Evolutionary conservation across 768 basidiomycete species (phyloP).

Genomic region (Hirschioporus abietinus): DNA sequence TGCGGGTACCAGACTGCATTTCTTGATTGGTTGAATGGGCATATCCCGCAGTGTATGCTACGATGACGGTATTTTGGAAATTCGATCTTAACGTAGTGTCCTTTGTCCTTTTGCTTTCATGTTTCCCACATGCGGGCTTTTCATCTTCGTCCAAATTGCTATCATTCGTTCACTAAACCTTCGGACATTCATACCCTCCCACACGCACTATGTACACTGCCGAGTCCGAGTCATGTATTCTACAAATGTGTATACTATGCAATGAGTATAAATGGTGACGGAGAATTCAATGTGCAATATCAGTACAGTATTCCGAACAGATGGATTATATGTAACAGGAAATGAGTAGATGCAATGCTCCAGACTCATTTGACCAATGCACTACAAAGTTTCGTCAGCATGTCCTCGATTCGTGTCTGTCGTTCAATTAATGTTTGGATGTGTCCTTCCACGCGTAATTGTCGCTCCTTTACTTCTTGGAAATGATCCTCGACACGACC

Average conservation of each 20-base stretch:
- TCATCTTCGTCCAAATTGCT: constrained; percentile 3
- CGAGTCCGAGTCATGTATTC: neutral
- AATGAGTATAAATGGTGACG: neutral
- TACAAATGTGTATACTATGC: neutral
- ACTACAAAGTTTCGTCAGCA: neutral
- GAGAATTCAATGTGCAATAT: neutral
- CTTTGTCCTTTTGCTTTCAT: neutral
- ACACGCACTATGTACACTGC: neutral
- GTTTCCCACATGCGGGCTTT: neutral
- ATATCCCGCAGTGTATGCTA: neutral
- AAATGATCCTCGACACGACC: neutral
- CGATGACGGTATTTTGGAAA: neutral
- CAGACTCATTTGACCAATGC: neutral
- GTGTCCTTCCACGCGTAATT: neutral
- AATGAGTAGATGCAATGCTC: neutral
- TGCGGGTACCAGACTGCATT: neutral
- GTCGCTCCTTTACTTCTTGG: neutral
- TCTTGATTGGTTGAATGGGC: neutral
- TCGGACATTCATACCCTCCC: neutral
- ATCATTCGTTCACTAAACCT: neutral
- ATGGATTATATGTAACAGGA: neutral
- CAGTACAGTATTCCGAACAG: neutral
- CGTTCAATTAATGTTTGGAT: neutral
- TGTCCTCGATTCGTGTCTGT: neutral
- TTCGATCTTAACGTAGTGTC: neutral